These are phyloP conservation scores for Aspergillus wentii DNA, from an alignment of 495 filamentous ascomycete species.

Conservation along the genomic window DNA sequence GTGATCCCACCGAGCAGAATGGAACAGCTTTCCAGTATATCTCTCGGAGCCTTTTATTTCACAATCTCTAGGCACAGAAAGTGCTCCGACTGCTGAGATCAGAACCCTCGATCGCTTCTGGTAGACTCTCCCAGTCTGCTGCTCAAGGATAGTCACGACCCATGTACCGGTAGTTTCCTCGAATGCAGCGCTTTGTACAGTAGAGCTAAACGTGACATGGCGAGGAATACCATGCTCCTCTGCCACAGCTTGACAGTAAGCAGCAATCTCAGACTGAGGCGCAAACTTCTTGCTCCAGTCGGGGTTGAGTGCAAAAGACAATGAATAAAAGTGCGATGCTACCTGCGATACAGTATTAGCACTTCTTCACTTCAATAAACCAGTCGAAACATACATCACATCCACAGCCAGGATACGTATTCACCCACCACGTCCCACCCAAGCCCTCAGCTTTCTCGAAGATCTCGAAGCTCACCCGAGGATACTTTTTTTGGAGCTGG, in stretches of 20 bases:
- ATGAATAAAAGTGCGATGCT: constrained; percentile 40
- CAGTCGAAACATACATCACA: constrained; percentile 16
- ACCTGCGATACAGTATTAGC: no score
- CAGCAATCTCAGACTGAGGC: constrained; percentile 34
- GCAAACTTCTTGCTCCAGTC: constrained; percentile 40
- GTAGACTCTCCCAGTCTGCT: constrained; percentile 17
- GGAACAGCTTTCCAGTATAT: constrained; percentile 51
- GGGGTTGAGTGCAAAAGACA: constrained; percentile 43
- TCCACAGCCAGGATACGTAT: constrained; percentile 22
- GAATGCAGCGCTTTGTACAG: constrained; percentile 34
- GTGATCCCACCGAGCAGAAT: constrained; percentile 56
- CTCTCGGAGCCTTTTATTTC: constrained; percentile 42
- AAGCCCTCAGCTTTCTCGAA: constrained; percentile 13
- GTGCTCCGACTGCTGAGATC: constrained; percentile 40
- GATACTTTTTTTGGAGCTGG: constrained; percentile 47
- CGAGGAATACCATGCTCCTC: constrained; percentile 36
- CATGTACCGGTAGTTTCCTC: constrained; percentile 35
- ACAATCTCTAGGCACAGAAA: constrained; percentile 36
- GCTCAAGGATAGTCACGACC: constrained; percentile 35
- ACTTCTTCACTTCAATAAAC: neutral
- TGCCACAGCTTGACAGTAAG: constrained; percentile 39
- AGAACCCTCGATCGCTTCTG: constrained; percentile 37
- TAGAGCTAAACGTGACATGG: constrained; percentile 36
- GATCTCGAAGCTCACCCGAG: constrained; percentile 31
- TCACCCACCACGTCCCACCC: constrained; percentile 22